These are phyloP conservation scores for Haematococcus sp. DNA, from an alignment of 139 green algal genomes.

Conservation along the genomic window DNA sequence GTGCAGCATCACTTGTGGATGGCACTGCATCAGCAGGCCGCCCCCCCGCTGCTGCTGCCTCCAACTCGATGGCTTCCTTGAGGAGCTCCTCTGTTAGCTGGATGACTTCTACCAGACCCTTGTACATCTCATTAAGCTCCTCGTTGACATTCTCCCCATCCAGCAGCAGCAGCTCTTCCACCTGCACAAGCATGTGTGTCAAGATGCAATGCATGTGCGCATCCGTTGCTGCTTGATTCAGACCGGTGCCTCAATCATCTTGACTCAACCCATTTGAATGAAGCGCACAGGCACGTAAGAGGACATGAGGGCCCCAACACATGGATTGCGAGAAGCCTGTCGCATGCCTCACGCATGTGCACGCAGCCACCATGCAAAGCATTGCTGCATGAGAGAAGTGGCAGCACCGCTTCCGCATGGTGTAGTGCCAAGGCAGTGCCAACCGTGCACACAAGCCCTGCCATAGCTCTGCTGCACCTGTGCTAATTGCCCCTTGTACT, in stretches of 20 bases:
- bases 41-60: constrained; percentile 6
- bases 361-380: too few relatives aligned
- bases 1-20: not conserved
- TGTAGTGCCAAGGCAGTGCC: not conserved
- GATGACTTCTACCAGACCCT: constrained; percentile 73
- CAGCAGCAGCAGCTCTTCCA: constrained; percentile 69
- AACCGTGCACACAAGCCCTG: not conserved
- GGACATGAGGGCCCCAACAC: too few relatives aligned
- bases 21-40: not conserved
- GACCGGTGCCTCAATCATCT: not conserved
- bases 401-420: too few relatives aligned
- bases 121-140: constrained; percentile 72
- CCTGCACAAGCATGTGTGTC: constrained; percentile 32
- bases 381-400: too few relatives aligned
- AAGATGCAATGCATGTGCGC: not conserved
- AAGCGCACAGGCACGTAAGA: too few relatives aligned
- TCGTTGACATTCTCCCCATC: constrained; percentile 59
- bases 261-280: too few relatives aligned
- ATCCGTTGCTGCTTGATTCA: not conserved
- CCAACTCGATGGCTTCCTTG: constrained; percentile 36
- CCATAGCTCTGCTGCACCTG: constrained; percentile 28
- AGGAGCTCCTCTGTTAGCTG: constrained; percentile 72
- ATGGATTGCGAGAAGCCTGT: too few relatives aligned
- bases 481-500: constrained; percentile 57
- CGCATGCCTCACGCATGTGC: too few relatives aligned